These are phyloP conservation scores for Westerdykella ornata DNA, from an alignment of 2,329 filamentous ascomycete species.

Conservation along the genomic window DNA sequence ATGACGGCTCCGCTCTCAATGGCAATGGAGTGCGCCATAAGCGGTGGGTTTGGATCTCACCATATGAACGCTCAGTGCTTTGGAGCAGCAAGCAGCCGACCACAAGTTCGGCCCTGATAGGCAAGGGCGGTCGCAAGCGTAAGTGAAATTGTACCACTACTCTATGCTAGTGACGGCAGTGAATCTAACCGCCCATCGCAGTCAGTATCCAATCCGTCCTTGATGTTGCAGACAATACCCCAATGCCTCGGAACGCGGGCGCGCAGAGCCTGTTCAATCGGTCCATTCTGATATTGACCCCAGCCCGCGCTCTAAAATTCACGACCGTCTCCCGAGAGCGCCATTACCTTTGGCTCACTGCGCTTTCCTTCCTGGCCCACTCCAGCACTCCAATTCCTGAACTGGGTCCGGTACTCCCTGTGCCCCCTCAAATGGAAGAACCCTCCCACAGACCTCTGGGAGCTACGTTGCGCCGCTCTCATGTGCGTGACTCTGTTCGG, in stretches of 20 bases:
- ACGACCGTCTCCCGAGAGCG: constrained; percentile 76
- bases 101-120: constrained; percentile 78
- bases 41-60: constrained; percentile 97
- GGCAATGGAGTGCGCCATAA: constrained; percentile 70
- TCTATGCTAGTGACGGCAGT: neutral
- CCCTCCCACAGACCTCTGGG: constrained; percentile 31
- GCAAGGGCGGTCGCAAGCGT: constrained; percentile 92
- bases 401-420: constrained; percentile 50
- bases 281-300: constrained; percentile 90
- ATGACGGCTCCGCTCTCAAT: constrained; percentile 59
- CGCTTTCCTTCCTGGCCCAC: constrained; percentile 89
- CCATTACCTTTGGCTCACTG: constrained; percentile 91
- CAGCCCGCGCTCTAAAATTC: constrained; percentile 89
- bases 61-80: constrained; percentile 90
- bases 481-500: constrained; percentile 82
- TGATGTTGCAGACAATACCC: constrained; percentile 91
- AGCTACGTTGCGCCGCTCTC: constrained; percentile 45
- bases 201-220: constrained; percentile 93
- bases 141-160: constrained; percentile 43
- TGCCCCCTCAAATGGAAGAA: constrained; percentile 24
- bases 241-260: constrained; percentile 63
- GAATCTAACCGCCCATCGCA: constrained; percentile 34
- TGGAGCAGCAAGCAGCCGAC: constrained; percentile 98
- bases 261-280: constrained; percentile 66
- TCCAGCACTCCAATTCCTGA: constrained; percentile 76